phyloP scores from a whole-genome alignment of 2,329 filamentous ascomycete genomes.

The Pseudopithomyces maydicus region DNA sequence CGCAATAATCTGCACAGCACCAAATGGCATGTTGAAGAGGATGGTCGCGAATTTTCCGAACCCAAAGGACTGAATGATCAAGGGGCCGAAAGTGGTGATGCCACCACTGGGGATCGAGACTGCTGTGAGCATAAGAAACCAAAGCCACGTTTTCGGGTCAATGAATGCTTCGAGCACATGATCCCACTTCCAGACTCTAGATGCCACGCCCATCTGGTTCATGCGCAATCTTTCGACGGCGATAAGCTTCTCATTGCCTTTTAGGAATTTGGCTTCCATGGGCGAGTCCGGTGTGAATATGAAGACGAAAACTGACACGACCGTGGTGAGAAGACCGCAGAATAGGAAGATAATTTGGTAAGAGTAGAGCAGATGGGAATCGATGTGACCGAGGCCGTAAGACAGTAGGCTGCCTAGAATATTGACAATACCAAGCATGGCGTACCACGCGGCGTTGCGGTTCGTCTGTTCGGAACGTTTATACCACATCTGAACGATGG shows the following conservation, averaged over 20 bases:
- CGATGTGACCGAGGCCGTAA: slow-evolving; percentile 64
- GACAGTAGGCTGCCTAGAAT: slow-evolving; percentile 61
- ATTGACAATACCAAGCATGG: slow-evolving; percentile 64
- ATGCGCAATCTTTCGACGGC: slow-evolving; percentile 59
- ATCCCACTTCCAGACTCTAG: slow-evolving; percentile 56
- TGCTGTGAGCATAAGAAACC: slow-evolving; percentile 48
- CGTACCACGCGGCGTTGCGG: slow-evolving; percentile 63
- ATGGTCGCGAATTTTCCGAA: slow-evolving; percentile 62
- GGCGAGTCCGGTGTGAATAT: slow-evolving; percentile 69
- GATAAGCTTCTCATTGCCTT: slow-evolving; percentile 60
- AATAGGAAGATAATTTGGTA: slow-evolving; percentile 46
- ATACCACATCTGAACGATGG: slow-evolving; percentile 68
- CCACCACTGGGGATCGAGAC: slow-evolving; percentile 59
- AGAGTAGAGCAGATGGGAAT: slow-evolving; percentile 49
- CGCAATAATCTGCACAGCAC: slow-evolving; percentile 63
- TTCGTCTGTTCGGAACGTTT: slow-evolving; percentile 63
- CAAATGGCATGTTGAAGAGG: slow-evolving; percentile 66
- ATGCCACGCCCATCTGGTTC: slow-evolving; percentile 51
- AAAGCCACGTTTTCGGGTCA: slow-evolving; percentile 66
- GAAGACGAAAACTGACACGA: slow-evolving; percentile 56
- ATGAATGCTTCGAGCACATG: slow-evolving; percentile 60
- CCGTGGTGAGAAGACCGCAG: slow-evolving; percentile 53
- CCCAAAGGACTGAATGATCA: slow-evolving; percentile 64
- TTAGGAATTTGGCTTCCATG: slow-evolving; percentile 63
- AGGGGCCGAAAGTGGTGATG: slow-evolving; percentile 62